phyloP scores from a whole-genome alignment of 208 protist species.

The Angomonas deanei region DNA sequence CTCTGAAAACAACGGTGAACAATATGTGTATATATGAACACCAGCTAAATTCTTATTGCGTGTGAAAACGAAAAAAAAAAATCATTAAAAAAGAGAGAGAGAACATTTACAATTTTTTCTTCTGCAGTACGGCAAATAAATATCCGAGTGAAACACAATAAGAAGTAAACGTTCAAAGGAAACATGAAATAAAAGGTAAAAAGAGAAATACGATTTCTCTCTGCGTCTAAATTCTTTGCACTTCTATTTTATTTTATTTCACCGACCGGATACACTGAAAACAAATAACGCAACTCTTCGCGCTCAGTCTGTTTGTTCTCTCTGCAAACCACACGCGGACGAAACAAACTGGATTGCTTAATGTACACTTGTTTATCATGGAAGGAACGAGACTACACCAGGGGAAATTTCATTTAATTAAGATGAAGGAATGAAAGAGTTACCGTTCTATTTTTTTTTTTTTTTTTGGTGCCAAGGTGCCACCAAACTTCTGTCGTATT shows the following conservation, averaged over 20 bases:
- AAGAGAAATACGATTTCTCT: too few relatives aligned
- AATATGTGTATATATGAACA: background rate
- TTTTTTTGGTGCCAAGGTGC: background rate
- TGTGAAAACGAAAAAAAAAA: constrained; percentile 2
- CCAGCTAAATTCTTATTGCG: background rate
- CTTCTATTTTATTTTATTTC: too few relatives aligned
- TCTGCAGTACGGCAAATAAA: background rate
- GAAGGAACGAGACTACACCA: too few relatives aligned
- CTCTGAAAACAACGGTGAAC: too few relatives aligned
- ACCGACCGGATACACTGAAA: too few relatives aligned
- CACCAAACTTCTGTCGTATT: background rate
- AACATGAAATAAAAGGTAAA: background rate
- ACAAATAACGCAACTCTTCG: too few relatives aligned
- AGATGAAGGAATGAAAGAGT: too few relatives aligned
- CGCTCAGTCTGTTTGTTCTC: too few relatives aligned
- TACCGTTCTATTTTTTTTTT: background rate
- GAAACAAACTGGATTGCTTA: too few relatives aligned
- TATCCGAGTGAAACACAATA: background rate
- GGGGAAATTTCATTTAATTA: background rate
- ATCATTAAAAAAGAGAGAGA: background rate
- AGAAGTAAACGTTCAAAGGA: background rate
- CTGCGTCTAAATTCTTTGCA: too few relatives aligned
- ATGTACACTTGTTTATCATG: too few relatives aligned
- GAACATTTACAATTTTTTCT: background rate
- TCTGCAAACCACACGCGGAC: too few relatives aligned